These are phyloP conservation scores for Babjeviella inositovora DNA, from an alignment of 805 yeast genomes.

Conservation along the genomic window DNA sequence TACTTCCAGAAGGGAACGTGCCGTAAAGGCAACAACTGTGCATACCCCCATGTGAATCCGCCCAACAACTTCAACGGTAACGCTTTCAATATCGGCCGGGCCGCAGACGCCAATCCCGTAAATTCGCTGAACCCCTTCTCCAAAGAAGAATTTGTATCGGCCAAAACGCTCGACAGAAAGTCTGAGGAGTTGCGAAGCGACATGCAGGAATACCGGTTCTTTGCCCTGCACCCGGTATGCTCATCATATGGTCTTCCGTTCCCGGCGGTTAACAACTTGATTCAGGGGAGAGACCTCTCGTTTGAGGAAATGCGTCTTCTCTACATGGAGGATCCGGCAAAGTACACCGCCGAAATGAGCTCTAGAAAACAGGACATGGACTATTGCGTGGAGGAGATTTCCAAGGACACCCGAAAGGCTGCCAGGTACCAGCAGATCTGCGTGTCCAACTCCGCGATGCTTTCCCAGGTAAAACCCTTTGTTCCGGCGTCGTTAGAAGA, in stretches of 20 bases:
- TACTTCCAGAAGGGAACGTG: no score
- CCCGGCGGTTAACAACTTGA: slow-evolving; percentile 31
- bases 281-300: slow-evolving; percentile 34
- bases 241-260: slow-evolving; percentile 30
- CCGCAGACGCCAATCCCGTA: slow-evolving; percentile 1
- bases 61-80: slow-evolving; percentile 2
- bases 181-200: slow-evolving; percentile 10
- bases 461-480: slow-evolving; percentile 9
- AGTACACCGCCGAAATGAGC: slow-evolving; percentile 19
- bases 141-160: slow-evolving; percentile 7
- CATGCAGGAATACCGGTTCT: slow-evolving; percentile 4
- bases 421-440: slow-evolving; percentile 40
- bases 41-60: slow-evolving; percentile 17
- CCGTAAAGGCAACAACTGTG: slow-evolving; percentile 22
- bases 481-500: slow-evolving; percentile 12
- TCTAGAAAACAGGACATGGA: slow-evolving; percentile 30
- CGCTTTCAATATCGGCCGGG: slow-evolving; percentile 2
- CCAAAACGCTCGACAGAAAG: slow-evolving; percentile 7
- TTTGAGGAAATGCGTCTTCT: slow-evolving; percentile 34
- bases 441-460: slow-evolving; percentile 9
- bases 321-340: slow-evolving; percentile 26
- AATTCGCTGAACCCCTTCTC: slow-evolving; percentile 5
- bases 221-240: slow-evolving; percentile 15
- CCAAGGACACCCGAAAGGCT: slow-evolving; percentile 25
- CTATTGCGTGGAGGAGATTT: slow-evolving; percentile 18